Evolutionary conservation across 2,329 filamentous ascomycete species (phyloP), one percentile per base, ranked within the genome.

Genomic region (Cercospora janseana): DNA sequence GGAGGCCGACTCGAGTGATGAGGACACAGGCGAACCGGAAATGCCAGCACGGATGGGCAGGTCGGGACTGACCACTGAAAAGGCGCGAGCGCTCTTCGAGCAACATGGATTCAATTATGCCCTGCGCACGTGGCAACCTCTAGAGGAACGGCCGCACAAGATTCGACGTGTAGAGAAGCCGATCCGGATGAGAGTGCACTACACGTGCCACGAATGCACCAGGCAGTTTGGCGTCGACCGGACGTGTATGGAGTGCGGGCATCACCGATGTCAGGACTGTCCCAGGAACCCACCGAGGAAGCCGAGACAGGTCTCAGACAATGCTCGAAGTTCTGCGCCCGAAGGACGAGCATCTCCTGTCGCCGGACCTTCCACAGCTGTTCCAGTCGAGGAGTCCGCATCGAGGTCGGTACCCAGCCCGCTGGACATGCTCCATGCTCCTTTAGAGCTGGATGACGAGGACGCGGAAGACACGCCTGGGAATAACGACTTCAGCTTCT

Each of bases 211-310:
- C 70, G 78, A 81, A 59, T 96, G 91, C 73, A 80, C 83, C 51
- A 81, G 85, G 10, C 79, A 80, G 18, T 95, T 92, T 67, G 84
- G 86, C 49, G 70, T 79, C 15, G 80, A 85, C 62, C 89, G 85
- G 71, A 76, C 85, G 52, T 95, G 91, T 70, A 70, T 78, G 57
- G 81, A 80, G 59, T 96, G 91, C 73, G 79, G 86, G 60, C 91
- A 96, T 71, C 75, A 76, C 38, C 82, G 88, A 59, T 96, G 91
- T 79, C 86, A 81, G 64, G 83, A 86, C 63, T 96, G 91, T 68
- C 80, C 82, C 21, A 82, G 88, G 48, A 81, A 86, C 62, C 90
- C 90, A 26, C 75, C 79, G 46, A 83, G 83, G 72, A 82, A 80
- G 59, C 77, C 73, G 61, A 78, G 81, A 58, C 75, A 74, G 55